Percentiles rank a stretch among this genome's conserved stretches.
Conservation (phyloP, 2,329 filamentous ascomycete genomes). For the Colletotrichum musicola region DNA sequence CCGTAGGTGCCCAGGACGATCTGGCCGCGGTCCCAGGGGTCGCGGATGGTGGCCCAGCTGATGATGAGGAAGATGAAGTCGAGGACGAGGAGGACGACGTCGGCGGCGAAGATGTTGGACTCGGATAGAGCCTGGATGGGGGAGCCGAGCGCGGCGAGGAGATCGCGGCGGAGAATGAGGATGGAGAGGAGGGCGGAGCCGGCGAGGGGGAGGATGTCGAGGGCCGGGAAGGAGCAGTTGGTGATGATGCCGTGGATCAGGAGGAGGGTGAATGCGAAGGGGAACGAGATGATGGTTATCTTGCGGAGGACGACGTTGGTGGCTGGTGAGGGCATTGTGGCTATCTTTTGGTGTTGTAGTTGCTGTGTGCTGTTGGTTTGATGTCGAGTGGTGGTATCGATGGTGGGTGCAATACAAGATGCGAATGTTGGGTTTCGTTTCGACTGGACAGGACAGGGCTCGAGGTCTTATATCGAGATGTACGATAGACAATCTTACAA, state of each 20-base stretch:
- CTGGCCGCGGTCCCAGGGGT: background rate
- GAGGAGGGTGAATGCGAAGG: slow-evolving; percentile 26
- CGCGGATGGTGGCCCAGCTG: slow-evolving; percentile 35
- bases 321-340: background rate
- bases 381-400: background rate
- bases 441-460: too few relatives aligned
- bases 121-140: slow-evolving; percentile 37
- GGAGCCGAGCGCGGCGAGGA: slow-evolving; percentile 40
- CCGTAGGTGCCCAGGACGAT: slow-evolving; percentile 40
- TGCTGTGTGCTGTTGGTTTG: background rate
- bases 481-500: too few relatives aligned
- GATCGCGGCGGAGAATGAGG: slow-evolving; percentile 38
- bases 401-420: background rate
- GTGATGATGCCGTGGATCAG: slow-evolving; percentile 31
- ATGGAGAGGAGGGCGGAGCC: slow-evolving; percentile 35
- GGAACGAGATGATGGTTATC: slow-evolving; percentile 44
- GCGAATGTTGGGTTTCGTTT: too few relatives aligned
- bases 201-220: slow-evolving; percentile 39
- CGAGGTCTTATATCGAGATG: too few relatives aligned
- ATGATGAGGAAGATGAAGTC: slow-evolving; percentile 38
- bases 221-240: slow-evolving; percentile 35
- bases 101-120: slow-evolving; percentile 39
- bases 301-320: slow-evolving; percentile 21
- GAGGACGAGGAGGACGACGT: slow-evolving; percentile 28
- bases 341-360: background rate